Percentiles rank a stretch among this genome's conserved stretches.
Conservation (phyloP, 345 rosid genomes). For the Arabis alpina region DNA sequence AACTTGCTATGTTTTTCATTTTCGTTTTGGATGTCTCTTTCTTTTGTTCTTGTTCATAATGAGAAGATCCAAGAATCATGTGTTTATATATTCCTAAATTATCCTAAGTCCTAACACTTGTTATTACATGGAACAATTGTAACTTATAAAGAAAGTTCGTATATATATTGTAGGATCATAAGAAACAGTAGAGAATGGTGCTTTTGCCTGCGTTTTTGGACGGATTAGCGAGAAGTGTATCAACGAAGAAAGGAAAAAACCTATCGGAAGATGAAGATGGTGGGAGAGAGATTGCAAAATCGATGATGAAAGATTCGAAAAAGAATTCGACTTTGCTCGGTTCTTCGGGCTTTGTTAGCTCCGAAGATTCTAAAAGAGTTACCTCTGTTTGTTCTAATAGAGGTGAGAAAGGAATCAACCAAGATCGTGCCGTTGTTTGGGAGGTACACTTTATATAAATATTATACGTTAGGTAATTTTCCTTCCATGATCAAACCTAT, state of each 20-base stretch:
- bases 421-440: slow-evolving; percentile 81
- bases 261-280: slow-evolving; percentile 41
- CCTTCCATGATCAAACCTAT: background rate
- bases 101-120: background rate
- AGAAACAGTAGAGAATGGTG: slow-evolving; percentile 47
- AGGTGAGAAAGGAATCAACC: slow-evolving; percentile 85
- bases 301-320: slow-evolving; percentile 68
- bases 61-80: slow-evolving; percentile 27
- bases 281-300: slow-evolving; percentile 68
- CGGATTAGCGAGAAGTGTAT: slow-evolving; percentile 64
- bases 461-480: slow-evolving; percentile 28
- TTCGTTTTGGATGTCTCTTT: background rate
- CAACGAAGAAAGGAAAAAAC: slow-evolving; percentile 60
- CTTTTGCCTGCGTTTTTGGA: slow-evolving; percentile 62
- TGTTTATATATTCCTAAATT: background rate
- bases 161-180: slow-evolving; percentile 28
- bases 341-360: slow-evolving; percentile 59
- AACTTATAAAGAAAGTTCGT: slow-evolving; percentile 15
- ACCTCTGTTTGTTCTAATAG: slow-evolving; percentile 75
- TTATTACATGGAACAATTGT: background rate
- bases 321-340: slow-evolving; percentile 65
- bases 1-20: background rate
- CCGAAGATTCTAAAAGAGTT: slow-evolving; percentile 51
- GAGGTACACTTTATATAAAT: slow-evolving; percentile 54
- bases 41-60: slow-evolving; percentile 3